Conservation (phyloP, 108 stramenopile genomes). For the Nannochloropsis gaditana region DNA sequence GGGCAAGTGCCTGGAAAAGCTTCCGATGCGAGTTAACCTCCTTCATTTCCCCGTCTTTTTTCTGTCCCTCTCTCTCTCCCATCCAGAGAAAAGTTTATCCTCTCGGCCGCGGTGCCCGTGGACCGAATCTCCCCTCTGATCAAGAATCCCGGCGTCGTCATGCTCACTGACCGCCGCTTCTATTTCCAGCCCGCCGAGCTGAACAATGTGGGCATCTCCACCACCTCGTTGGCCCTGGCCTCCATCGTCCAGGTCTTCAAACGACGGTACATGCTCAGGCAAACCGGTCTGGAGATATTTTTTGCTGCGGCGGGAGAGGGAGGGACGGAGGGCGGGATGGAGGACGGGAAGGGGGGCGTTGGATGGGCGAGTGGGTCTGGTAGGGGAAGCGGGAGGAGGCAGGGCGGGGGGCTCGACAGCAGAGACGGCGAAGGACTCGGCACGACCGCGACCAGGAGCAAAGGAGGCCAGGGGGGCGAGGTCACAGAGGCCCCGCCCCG, state of each 20-base stretch:
- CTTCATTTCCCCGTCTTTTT: neutral
- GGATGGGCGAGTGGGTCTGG: neutral
- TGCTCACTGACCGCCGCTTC: constrained; percentile 49
- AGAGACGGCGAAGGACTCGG: neutral
- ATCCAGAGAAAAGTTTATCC: neutral
- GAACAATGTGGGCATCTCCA: constrained; percentile 56
- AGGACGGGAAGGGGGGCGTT: neutral
- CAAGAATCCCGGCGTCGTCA: constrained; percentile 47
- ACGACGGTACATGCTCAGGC: constrained; percentile 29
- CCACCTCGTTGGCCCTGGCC: constrained; percentile 35
- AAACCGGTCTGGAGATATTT: constrained; percentile 48
- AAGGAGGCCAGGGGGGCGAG: neutral
- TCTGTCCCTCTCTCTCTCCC: neutral
- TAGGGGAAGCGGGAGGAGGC: neutral
- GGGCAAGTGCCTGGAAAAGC: too few relatives aligned
- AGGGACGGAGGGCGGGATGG: neutral
- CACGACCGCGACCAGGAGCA: neutral
- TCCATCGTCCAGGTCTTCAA: constrained; percentile 37
- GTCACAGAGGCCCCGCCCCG: neutral
- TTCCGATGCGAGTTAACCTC: neutral
- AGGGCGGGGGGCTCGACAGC: neutral
- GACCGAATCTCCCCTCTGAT: constrained; percentile 47
- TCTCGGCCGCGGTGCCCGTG: constrained; percentile 24
- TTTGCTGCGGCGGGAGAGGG: neutral
- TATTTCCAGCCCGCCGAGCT: constrained; percentile 59